Evolutionary conservation across 2,329 filamentous ascomycete genomes (phyloP), one percentile per base, ranked within the genome.

Genomic region (Fusarium globosum): DNA sequence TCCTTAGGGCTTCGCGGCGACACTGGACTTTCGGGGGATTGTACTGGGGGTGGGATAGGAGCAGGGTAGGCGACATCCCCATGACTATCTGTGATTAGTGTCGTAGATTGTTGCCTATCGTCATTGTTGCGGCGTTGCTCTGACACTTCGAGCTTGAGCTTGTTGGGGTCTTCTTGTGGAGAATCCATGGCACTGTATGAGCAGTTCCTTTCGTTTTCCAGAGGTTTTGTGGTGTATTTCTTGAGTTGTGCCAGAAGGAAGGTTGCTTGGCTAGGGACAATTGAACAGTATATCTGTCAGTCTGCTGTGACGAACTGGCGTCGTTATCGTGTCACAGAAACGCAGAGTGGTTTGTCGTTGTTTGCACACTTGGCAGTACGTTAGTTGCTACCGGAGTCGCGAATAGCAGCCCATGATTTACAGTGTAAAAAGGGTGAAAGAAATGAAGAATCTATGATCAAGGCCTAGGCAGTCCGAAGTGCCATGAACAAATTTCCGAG

Each of bases 41-140:
- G 61, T 18, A 61, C 56, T 16, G 64, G 53, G 16, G 53, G 72
- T 15, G 72, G 72, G 15, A 74, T 62, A 13, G 62, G 57, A 39
- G 57, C 28, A 53, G 72, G 72, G 39, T 60, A 74, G 20, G 65
- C 72, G 23, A 74, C 35, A 18, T 51, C 65, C 48, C 72, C 72
- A 23, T 74, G 57, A 20, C 57, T 49, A 20, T 66, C 51, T 15
- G 60, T 72, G 21, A 74, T 55, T 26, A 74, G 51, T 12, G 68
- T 72, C 26, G 65, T 58, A 21, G 48, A 33, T 43, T 55, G 68
- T 26, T 63, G 57, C 5, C 51, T 42, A 16, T 52, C 55, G 21
- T 61, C 55, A 21, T 62, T 48, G 10, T 45, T 46, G 23, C 63
- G 67, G 21, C 66, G 26, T 42, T 72, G 61, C 55, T 72, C 68